Percentiles rank a stretch among this genome's conserved stretches.
phyloP scores from a whole-genome alignment of 2,329 filamentous ascomycete genomes.

The Botrytis cinerea region DNA sequence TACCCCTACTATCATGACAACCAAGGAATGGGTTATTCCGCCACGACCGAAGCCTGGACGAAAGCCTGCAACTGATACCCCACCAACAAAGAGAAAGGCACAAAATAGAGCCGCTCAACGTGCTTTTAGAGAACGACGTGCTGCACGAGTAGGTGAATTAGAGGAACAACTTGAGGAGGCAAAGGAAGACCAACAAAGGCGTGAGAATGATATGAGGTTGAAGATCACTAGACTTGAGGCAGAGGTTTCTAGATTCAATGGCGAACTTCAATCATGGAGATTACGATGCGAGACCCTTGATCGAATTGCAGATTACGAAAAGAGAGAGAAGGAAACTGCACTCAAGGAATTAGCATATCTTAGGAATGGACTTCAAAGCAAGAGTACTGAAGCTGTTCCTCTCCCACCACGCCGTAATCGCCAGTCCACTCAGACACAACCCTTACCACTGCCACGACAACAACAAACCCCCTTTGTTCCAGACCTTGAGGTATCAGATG shows the following conservation, averaged over 20 bases:
- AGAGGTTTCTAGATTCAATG: slow-evolving; percentile 64
- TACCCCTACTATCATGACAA: slow-evolving; percentile 61
- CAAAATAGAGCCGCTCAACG: slow-evolving; percentile 93
- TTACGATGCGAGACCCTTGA: slow-evolving; percentile 41
- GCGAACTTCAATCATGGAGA: slow-evolving; percentile 42
- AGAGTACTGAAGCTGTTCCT: slow-evolving; percentile 45
- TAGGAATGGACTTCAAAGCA: slow-evolving; percentile 39
- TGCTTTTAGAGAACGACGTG: slow-evolving; percentile 84
- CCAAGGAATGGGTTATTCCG: slow-evolving; percentile 83
- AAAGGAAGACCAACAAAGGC: slow-evolving; percentile 57
- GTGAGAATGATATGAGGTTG: slow-evolving; percentile 56
- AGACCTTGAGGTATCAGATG: slow-evolving; percentile 21
- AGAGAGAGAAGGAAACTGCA: slow-evolving; percentile 48
- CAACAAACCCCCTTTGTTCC: slow-evolving; percentile 32
- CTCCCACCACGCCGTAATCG: slow-evolving; percentile 43
- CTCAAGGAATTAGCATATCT: slow-evolving; percentile 46
- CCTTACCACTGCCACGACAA: slow-evolving; percentile 31
- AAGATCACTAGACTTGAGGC: slow-evolving; percentile 61
- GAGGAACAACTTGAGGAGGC: slow-evolving; percentile 67
- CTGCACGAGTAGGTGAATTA: slow-evolving; percentile 77
- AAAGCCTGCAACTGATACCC: slow-evolving; percentile 91
- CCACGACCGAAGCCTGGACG: slow-evolving; percentile 85
- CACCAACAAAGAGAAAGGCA: slow-evolving; percentile 88
- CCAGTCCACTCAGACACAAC: slow-evolving; percentile 24
- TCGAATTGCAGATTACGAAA: slow-evolving; percentile 41